Evolutionary conservation across 2,329 filamentous ascomycete genomes (phyloP).

Genomic region (Teratosphaeriaceae sp.): DNA sequence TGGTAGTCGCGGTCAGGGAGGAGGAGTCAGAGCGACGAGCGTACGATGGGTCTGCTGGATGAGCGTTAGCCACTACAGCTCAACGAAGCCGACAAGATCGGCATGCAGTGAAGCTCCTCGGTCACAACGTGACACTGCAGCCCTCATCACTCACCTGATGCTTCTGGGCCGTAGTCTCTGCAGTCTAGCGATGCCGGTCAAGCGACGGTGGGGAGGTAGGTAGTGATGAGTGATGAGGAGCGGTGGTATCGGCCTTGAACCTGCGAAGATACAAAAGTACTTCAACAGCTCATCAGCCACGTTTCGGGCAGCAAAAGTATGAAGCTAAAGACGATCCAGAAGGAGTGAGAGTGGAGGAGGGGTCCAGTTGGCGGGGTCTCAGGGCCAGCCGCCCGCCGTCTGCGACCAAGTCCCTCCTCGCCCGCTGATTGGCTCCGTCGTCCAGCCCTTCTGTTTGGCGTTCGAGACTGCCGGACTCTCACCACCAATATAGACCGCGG

Average conservation of each 20-base stretch:
- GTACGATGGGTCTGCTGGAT: neutral
- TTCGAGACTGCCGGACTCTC: no score
- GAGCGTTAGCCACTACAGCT: neutral
- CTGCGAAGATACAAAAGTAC: neutral
- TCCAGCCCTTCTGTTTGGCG: no score
- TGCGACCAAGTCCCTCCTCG: neutral
- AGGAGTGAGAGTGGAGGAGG: no score
- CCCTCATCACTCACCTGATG: slow-evolving; percentile 3
- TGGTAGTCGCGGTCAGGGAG: no score
- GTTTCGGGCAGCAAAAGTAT: neutral
- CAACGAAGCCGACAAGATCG: neutral
- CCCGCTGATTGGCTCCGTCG: neutral
- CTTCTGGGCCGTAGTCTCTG: neutral
- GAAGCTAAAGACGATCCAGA: no score
- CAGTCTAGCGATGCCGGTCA: neutral
- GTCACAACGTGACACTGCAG: slow-evolving; percentile 8
- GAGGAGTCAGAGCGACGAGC: neutral
- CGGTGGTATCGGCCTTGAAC: no score
- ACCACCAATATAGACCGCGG: slow-evolving; percentile 1
- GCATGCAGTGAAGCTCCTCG: slow-evolving; percentile 4
- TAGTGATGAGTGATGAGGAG: no score
- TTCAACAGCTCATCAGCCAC: neutral
- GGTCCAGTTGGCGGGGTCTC: neutral
- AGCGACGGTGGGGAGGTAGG: neutral
- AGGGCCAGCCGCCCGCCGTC: neutral